Percentiles rank a stretch among this genome's conserved stretches.
phyloP scores from a whole-genome alignment of 2,329 filamentous ascomycete genomes.

The Xylariaceae sp. region DNA sequence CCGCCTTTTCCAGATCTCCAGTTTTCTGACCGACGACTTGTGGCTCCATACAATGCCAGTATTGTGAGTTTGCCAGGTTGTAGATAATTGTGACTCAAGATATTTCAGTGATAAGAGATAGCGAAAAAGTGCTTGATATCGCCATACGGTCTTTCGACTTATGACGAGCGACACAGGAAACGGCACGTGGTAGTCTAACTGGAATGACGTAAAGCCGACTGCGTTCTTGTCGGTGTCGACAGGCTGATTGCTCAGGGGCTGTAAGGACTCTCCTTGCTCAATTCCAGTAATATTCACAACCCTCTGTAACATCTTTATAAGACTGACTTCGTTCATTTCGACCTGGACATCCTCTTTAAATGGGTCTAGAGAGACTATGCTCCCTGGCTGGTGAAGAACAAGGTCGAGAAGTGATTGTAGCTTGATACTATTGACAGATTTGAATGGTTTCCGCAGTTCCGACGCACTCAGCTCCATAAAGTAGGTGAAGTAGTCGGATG shows the following conservation, averaged over 20 bases:
- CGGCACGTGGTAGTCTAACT: slow-evolving; percentile 92
- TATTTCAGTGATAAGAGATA: slow-evolving; percentile 90
- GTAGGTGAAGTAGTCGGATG: slow-evolving; percentile 97
- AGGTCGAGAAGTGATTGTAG: slow-evolving; percentile 95
- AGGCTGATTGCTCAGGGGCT: slow-evolving; percentile 70
- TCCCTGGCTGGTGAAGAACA: slow-evolving; percentile 94
- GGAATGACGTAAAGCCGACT: slow-evolving; percentile 87
- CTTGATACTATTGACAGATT: slow-evolving; percentile 88
- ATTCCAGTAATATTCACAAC: slow-evolving; percentile 97
- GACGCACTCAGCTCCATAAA: slow-evolving; percentile 92
- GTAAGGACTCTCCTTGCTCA: slow-evolving; percentile 84
- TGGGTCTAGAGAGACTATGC: slow-evolving; percentile 89
- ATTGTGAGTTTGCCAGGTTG: slow-evolving; percentile 89
- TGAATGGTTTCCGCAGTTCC: slow-evolving; percentile 88
- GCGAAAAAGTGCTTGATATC: slow-evolving; percentile 94
- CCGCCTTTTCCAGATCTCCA: slow-evolving; percentile 91
- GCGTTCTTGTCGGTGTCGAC: slow-evolving; percentile 87
- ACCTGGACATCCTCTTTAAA: slow-evolving; percentile 99
- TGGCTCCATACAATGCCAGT: slow-evolving; percentile 83
- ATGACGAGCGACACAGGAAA: slow-evolving; percentile 96
- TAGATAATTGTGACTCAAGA: slow-evolving; percentile 84
- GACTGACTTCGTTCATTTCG: slow-evolving; percentile 91
- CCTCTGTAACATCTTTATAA: slow-evolving; percentile 93
- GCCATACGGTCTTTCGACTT: slow-evolving; percentile 93
- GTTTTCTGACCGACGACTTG: slow-evolving; percentile 71